Base-by-base conservation (phyloP, 2,329 filamentous ascomycete genomes). In the Ophiostoma sp. region DNA sequence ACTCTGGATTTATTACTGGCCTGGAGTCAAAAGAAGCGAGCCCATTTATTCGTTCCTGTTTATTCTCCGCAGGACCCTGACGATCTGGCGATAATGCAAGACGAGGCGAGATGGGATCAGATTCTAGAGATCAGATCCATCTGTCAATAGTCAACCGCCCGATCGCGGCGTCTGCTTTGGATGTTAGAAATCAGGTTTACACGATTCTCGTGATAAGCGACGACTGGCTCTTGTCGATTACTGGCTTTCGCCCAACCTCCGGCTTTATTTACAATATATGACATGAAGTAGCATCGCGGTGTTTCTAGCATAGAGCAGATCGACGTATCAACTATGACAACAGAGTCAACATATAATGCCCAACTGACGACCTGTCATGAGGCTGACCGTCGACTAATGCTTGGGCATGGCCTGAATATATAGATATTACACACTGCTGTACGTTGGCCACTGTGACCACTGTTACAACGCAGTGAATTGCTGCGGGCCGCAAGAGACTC, bases 61-160 rank as follows among this genome's bases (percentile, higher is more conserved):
- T 33, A 62, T 62, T 62, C 57, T 62, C 57, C 57, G 57, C 23
- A 31, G 13, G 57, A 62, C 57, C 57, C 57, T 33, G 57, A 15
- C 57, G 57, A 62, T 62, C 57, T 62, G 52, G 23, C 17, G 23
- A 27, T n/a, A 57, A 5, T 48, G 44, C 20, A n/a, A 48, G 44
- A n/a, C 44, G 44, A 20, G 44, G 44, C 20, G 17, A 48, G 44
- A 48, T 20, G 17, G 7, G 44, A 48, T 48, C 44, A 57, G 52
- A 57, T 4, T 27, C 23, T 13, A 27, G 52, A 27, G 10, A 57
- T 57, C 23, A 23, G 48, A 48, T 48, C 3, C 13, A 11, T 27
- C 10, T 27, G 52, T 13, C 52, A 27, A 13, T 20, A 0, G 48
- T 27, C 52, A 57, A 15, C 52, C 8, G 7, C n/a, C 52, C 23